phyloP scores from a whole-genome alignment of 495 filamentous ascomycete genomes.

The Sphaerosporella brunnea region DNA sequence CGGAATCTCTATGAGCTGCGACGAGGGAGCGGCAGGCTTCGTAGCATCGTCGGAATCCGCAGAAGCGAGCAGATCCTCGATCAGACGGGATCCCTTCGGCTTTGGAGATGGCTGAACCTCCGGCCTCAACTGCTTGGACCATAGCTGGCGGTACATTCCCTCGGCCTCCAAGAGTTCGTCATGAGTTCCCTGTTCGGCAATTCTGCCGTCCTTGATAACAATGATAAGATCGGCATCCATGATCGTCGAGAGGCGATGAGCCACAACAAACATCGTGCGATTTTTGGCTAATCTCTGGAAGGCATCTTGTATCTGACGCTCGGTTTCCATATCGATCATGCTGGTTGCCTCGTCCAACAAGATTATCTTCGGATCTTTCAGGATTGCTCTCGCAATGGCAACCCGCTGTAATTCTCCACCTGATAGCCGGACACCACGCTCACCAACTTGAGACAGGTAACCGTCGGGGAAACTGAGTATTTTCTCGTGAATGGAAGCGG shows the following conservation, averaged over 20 bases:
- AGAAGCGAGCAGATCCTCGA: neutral
- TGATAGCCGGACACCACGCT: slow-evolving; percentile 41
- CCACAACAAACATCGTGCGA: slow-evolving; percentile 45
- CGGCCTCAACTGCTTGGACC: slow-evolving; percentile 17
- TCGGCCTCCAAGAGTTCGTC: slow-evolving; percentile 37
- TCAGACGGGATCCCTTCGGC: slow-evolving; percentile 1
- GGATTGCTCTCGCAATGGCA: slow-evolving; percentile 49
- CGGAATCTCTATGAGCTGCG: neutral
- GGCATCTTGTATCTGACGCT: slow-evolving; percentile 52
- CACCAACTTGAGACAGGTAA: slow-evolving; percentile 32
- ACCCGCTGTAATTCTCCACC: slow-evolving; percentile 55
- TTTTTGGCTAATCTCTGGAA: slow-evolving; percentile 38
- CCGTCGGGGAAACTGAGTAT: slow-evolving; percentile 46
- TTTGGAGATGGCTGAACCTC: neutral
- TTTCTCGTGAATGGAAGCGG: slow-evolving; percentile 52
- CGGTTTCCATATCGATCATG: slow-evolving; percentile 41
- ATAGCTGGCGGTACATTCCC: slow-evolving; percentile 37
- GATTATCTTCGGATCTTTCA: slow-evolving; percentile 35
- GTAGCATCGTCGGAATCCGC: neutral
- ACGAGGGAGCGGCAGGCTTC: neutral
- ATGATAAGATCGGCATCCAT: slow-evolving; percentile 52
- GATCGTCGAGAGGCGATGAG: slow-evolving; percentile 54
- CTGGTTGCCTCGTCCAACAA: slow-evolving; percentile 40
- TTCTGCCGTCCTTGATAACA: slow-evolving; percentile 45
- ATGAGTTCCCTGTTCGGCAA: slow-evolving; percentile 48